Evolutionary conservation across 2,329 filamentous ascomycete genomes (phyloP).

Genomic region (Claviceps pusilla): DNA sequence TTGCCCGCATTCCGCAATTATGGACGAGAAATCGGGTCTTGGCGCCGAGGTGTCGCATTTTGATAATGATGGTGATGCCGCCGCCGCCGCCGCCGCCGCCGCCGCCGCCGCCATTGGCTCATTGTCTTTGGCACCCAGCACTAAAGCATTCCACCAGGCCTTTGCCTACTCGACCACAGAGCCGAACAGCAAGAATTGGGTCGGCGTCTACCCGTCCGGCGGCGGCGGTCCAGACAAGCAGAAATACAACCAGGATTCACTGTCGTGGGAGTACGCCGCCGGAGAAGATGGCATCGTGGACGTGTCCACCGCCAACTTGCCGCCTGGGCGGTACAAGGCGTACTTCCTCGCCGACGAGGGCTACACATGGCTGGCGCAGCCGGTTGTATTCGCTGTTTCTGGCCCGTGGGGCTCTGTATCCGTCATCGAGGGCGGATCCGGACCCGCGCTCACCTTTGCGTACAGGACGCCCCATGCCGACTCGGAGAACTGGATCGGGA

Average conservation of each 20-base stretch:
- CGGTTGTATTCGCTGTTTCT: constrained; percentile 14
- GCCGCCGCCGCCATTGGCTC: not conserved
- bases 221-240: constrained; percentile 18
- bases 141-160: not conserved
- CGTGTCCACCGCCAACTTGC: constrained; percentile 11
- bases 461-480: constrained; percentile 18
- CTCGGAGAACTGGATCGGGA: constrained; percentile 23
- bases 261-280: constrained; percentile 19
- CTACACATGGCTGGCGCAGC: constrained; percentile 20
- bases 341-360: constrained; percentile 20
- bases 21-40: not conserved
- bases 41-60: not conserved
- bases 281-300: constrained; percentile 11
- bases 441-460: constrained; percentile 18
- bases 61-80: not conserved
- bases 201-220: constrained; percentile 19
- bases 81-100: too few species aligned
- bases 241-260: constrained; percentile 12
- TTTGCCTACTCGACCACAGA: constrained; percentile 16
- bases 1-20: not conserved
- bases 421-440: not conserved
- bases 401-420: constrained; percentile 7
- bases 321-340: constrained; percentile 18
- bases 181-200: constrained; percentile 19
- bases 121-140: not conserved